These are phyloP conservation scores for Skeletonema tropicum DNA, from an alignment of 108 stramenopile species.

Conservation along the genomic window DNA sequence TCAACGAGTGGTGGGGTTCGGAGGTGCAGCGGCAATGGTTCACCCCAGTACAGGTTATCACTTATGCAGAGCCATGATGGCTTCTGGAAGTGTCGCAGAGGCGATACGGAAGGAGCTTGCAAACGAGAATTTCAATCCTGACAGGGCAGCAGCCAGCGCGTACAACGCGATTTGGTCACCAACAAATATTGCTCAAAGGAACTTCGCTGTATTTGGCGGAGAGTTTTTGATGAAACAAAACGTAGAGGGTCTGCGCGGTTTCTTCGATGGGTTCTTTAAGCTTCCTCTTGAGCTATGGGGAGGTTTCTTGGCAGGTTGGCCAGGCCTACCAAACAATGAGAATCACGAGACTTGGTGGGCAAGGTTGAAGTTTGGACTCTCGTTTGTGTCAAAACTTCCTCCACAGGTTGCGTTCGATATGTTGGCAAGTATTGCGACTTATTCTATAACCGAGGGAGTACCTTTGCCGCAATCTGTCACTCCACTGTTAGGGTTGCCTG, in stretches of 20 bases:
- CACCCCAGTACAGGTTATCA: slow-evolving; percentile 96
- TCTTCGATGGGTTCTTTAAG: slow-evolving; percentile 95
- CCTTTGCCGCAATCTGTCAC: slow-evolving; percentile 82
- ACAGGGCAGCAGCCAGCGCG: slow-evolving; percentile 80
- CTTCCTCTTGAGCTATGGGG: slow-evolving; percentile 87
- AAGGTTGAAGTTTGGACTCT: slow-evolving; percentile 87
- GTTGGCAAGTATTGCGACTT: slow-evolving; percentile 59
- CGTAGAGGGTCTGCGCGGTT: slow-evolving; percentile 90
- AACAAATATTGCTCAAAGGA: slow-evolving; percentile 81
- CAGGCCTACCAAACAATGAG: slow-evolving; percentile 91
- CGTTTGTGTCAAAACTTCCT: slow-evolving; percentile 82
- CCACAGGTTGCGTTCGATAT: slow-evolving; percentile 71
- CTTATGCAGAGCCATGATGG: slow-evolving; percentile 78
- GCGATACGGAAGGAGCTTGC: slow-evolving; percentile 62
- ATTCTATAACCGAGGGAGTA: slow-evolving; percentile 57
- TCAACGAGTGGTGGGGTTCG: slow-evolving; percentile 90
- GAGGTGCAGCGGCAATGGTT: slow-evolving; percentile 91
- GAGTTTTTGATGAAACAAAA: slow-evolving; percentile 96
- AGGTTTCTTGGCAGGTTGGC: slow-evolving; percentile 97
- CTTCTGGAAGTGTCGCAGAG: slow-evolving; percentile 71
- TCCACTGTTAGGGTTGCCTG: slow-evolving; percentile 74
- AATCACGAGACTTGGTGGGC: slow-evolving; percentile 87
- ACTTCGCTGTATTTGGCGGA: slow-evolving; percentile 96
- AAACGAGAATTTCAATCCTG: slow-evolving; percentile 53
- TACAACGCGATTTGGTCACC: slow-evolving; percentile 94